Evolutionary conservation across 139 green algal genomes (phyloP).

Genomic region (Chlorokybus atmophyticus): DNA sequence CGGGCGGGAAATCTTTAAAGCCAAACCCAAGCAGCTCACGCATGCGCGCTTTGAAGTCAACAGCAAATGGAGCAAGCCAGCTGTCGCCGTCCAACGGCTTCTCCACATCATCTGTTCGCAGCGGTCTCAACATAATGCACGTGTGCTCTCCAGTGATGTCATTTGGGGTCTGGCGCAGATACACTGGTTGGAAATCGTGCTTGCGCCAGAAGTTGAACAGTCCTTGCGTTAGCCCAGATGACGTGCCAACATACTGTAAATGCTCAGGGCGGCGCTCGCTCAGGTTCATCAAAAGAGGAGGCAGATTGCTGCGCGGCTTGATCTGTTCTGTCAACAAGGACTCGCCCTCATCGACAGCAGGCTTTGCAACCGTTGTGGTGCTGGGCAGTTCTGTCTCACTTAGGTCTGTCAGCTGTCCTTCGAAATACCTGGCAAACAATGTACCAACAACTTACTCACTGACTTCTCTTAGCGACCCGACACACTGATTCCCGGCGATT

Average conservation of each 20-base stretch:
- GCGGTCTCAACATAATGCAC: conserved; percentile 66
- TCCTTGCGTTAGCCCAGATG: conserved; percentile 79
- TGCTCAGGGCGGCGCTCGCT: conserved; percentile 59
- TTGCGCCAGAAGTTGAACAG: conserved; percentile 88
- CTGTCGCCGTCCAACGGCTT: neutral
- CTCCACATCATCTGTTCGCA: conserved; percentile 50
- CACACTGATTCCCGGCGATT: too few species aligned
- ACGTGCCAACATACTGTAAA: conserved; percentile 85
- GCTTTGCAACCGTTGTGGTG: too few species aligned
- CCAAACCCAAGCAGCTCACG: conserved; percentile 37
- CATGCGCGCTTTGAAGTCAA: conserved; percentile 66
- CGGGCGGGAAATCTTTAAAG: conserved; percentile 53
- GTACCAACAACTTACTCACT: too few species aligned
- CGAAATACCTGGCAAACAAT: conserved; percentile 29
- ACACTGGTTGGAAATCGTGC: conserved; percentile 63
- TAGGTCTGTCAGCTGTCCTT: conserved; percentile 36
- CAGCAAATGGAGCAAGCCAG: neutral
- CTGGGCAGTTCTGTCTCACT: conserved; percentile 12
- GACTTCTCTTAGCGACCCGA: too few species aligned
- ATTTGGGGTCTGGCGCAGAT: conserved; percentile 74
- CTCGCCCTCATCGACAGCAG: conserved; percentile 12
- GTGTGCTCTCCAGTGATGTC: conserved; percentile 76
- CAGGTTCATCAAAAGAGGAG: conserved; percentile 71
- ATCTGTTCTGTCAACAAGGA: conserved; percentile 62
- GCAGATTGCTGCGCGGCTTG: conserved; percentile 55